Evolutionary conservation across 2,329 filamentous ascomycete species (phyloP).

Genomic region (Fusarium virguliforme): DNA sequence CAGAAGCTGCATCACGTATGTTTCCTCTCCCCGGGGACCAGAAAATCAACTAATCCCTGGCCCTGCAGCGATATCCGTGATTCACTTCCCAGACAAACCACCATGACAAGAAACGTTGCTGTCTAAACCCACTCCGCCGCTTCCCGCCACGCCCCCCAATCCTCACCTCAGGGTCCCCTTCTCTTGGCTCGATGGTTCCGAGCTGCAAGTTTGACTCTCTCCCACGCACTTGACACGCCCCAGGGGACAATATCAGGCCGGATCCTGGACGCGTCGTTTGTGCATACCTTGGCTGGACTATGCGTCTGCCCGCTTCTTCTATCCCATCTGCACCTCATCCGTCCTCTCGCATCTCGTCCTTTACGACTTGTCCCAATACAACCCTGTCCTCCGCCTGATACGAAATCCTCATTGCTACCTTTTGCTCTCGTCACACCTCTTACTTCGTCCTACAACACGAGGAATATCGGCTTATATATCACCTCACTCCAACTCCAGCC

Average conservation of each 20-base stretch:
- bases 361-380: slow-evolving; percentile 23
- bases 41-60: neutral
- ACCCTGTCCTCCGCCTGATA: slow-evolving; percentile 31
- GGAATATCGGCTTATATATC: slow-evolving; percentile 28
- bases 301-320: neutral
- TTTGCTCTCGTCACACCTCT: slow-evolving; percentile 27
- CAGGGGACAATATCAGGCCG: slow-evolving; percentile 36
- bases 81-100: slow-evolving; percentile 6
- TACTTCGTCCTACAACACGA: slow-evolving; percentile 12
- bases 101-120: slow-evolving; percentile 15
- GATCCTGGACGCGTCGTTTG: slow-evolving; percentile 28
- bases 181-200: slow-evolving; percentile 33
- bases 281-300: slow-evolving; percentile 19
- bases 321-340: slow-evolving; percentile 11
- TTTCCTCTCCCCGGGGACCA: neutral
- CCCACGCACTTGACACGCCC: slow-evolving; percentile 2
- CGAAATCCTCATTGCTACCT: slow-evolving; percentile 19
- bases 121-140: slow-evolving; percentile 30
- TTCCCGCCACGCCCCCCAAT: slow-evolving; percentile 20
- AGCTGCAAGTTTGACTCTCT: slow-evolving; percentile 19
- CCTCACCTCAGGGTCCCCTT: slow-evolving; percentile 35
- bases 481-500: neutral
- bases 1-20: neutral
- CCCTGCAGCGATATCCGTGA: neutral
- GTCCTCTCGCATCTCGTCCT: slow-evolving; percentile 4